These are phyloP conservation scores for Medakamo hakoo DNA, from an alignment of 139 green algal species.

Conservation along the genomic window DNA sequence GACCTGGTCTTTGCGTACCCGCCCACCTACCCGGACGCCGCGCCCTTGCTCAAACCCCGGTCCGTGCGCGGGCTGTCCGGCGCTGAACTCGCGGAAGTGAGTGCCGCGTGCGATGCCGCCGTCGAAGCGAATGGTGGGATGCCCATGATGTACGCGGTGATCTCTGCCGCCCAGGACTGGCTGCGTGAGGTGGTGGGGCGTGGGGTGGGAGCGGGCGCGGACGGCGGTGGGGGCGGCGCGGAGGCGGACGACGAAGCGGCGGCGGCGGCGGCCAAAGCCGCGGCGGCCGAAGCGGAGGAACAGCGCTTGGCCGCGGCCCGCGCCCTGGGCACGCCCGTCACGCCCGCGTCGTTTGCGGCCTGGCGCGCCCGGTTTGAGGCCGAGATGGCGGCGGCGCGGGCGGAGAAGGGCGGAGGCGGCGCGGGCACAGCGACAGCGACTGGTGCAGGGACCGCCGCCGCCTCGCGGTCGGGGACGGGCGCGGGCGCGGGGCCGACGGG, in stretches of 20 bases:
- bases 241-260: not conserved
- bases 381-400: conserved; percentile 6
- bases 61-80: conserved; percentile 46
- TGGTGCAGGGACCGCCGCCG: too few relatives aligned
- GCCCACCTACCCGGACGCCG: conserved; percentile 25
- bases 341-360: conserved; percentile 43
- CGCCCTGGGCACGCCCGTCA: conserved; percentile 51
- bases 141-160: conserved; percentile 33
- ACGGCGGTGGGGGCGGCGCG: not conserved
- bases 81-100: conserved; percentile 33
- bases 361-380: conserved; percentile 47
- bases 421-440: too few relatives aligned
- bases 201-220: too few relatives aligned
- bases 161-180: conserved; percentile 37
- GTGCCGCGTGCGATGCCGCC: conserved; percentile 16
- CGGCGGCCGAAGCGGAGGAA: conserved; percentile 41
- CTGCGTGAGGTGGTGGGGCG: conserved; percentile 17
- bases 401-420: not conserved
- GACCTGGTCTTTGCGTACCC: conserved; percentile 37
- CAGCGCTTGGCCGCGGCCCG: conserved; percentile 35
- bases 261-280: not conserved
- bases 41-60: conserved; percentile 29
- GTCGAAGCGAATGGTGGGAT: conserved; percentile 36
- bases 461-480: not conserved
- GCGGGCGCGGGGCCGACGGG: conserved; percentile 26